These are phyloP conservation scores for Mortierella sp. DNA, from an alignment of 371 early-diverging fungal genomes.

Conservation along the genomic window DNA sequence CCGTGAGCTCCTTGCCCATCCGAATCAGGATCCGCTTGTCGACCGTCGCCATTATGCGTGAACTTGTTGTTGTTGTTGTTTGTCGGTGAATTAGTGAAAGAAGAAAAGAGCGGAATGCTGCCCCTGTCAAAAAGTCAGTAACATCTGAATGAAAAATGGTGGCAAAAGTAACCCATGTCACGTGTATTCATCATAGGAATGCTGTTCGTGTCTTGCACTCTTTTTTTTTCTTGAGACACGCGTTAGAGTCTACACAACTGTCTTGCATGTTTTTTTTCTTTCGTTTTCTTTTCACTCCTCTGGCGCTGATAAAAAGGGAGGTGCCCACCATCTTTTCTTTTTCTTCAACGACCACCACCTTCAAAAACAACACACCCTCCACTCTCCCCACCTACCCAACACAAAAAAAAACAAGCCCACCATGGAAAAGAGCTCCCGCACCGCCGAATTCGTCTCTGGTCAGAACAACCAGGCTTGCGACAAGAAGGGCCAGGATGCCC, in stretches of 20 bases:
- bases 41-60: constrained; percentile 14
- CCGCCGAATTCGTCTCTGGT: constrained; percentile 13
- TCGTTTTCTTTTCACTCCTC: background rate
- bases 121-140: background rate
- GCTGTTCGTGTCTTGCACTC: background rate
- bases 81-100: background rate
- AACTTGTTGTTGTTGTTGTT: background rate
- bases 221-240: background rate
- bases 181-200: background rate
- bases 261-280: background rate
- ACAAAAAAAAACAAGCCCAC: background rate
- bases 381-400: background rate
- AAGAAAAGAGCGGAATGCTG: no score
- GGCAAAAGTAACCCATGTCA: background rate
- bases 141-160: background rate
- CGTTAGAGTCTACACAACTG: background rate
- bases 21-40: constrained; percentile 40
- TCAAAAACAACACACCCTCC: background rate
- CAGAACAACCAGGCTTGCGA: constrained; percentile 10
- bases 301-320: background rate
- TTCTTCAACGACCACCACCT: background rate
- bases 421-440: background rate
- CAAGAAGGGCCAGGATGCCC: constrained; percentile 1
- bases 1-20: constrained; percentile 43
- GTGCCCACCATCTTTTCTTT: background rate